Percentiles rank a stretch among this genome's conserved stretches.
Conservation (phyloP, 306 rosid species). For the Cercis canadensis region DNA sequence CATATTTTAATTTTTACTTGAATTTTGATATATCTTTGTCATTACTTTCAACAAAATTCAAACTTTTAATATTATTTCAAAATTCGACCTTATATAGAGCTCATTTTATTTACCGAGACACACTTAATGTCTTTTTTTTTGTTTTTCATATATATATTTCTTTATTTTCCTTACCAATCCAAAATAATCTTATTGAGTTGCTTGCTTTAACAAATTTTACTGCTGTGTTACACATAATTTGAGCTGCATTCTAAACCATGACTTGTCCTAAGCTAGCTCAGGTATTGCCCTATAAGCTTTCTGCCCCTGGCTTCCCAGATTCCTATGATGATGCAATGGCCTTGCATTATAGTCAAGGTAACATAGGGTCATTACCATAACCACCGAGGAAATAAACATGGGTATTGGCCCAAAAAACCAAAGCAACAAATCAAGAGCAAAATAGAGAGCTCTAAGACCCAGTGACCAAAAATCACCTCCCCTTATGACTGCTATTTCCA, state of each 20-base stretch:
- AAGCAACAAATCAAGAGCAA: constrained; percentile 68
- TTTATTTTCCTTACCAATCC: neutral
- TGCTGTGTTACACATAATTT: too few relatives aligned
- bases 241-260: too few relatives aligned
- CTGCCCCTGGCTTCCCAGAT: constrained; percentile 20
- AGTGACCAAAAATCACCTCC: constrained; percentile 83
- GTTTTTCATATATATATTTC: too few relatives aligned
- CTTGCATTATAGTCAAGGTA: constrained; percentile 65
- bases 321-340: constrained; percentile 45
- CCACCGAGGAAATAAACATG: constrained; percentile 63
- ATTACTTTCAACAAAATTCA: too few relatives aligned
- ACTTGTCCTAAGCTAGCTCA: too few relatives aligned
- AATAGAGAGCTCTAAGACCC: constrained; percentile 76
- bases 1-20: too few relatives aligned
- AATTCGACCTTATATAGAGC: too few relatives aligned
- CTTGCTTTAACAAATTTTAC: too few relatives aligned
- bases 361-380: constrained; percentile 55
- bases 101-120: too few relatives aligned
- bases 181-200: neutral
- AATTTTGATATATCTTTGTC: too few relatives aligned
- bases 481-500: constrained; percentile 67
- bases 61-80: too few relatives aligned
- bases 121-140: too few relatives aligned
- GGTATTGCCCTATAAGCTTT: constrained; percentile 23
- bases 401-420: constrained; percentile 97